These are phyloP conservation scores for Solanum clarkiae DNA, from an alignment of 257 asterid genomes.

Conservation along the genomic window DNA sequence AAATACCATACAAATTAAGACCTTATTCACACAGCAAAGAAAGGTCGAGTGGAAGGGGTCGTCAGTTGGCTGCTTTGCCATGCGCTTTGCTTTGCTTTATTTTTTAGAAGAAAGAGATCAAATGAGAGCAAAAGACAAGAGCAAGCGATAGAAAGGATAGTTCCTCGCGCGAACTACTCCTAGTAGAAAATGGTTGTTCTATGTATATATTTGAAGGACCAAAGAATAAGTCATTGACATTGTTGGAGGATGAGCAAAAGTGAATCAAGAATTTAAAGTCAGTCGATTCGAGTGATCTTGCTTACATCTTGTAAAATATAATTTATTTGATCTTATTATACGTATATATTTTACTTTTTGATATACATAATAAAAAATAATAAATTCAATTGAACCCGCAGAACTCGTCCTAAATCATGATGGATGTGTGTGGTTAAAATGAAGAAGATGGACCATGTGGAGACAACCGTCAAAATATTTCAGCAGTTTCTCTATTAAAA, in stretches of 20 bases:
- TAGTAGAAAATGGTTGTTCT: too few species aligned
- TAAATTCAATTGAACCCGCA: neutral
- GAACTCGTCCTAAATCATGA: neutral
- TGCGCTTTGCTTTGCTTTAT: too few species aligned
- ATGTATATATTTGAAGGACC: neutral
- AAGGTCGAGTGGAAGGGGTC: too few species aligned
- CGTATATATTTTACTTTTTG: neutral
- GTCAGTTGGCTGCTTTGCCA: too few species aligned
- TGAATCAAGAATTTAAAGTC: neutral
- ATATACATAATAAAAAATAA: neutral
- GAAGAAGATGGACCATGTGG: conserved; percentile 26
- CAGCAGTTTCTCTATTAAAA: conserved; percentile 8
- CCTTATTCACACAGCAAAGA: neutral
- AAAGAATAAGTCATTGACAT: neutral
- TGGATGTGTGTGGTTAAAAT: neutral
- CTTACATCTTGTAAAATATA: neutral
- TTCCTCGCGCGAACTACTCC: neutral
- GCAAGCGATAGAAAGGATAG: too few species aligned
- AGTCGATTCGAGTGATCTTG: neutral
- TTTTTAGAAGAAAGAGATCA: too few species aligned
- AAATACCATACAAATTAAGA: too few species aligned
- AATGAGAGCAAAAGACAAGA: too few species aligned
- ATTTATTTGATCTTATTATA: neutral
- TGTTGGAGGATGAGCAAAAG: neutral
- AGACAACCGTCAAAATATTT: conserved; percentile 7